A percentile compares a stretch with the other conserved stretches of the same genome.
These are phyloP conservation scores for Rhodofomes roseus DNA, from an alignment of 1,284 basidiomycete species.

Conservation along the genomic window DNA sequence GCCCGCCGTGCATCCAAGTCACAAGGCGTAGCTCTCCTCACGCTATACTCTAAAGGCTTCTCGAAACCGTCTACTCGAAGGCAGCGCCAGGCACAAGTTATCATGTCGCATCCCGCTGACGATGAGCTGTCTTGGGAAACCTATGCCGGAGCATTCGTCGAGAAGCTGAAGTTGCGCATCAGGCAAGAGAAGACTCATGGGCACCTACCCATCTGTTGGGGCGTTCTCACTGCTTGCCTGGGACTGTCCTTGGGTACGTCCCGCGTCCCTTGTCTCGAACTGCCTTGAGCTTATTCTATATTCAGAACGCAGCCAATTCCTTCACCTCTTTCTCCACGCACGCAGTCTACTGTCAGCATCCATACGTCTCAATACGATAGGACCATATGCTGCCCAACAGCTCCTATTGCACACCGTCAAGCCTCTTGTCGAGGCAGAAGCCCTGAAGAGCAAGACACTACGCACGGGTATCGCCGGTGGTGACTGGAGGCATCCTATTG, in stretches of 20 bases:
- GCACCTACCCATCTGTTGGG: conserved; percentile 91
- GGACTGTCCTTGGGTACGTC: conserved; percentile 68
- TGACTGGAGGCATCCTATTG: conserved; percentile 10
- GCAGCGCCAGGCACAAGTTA: conserved; percentile 9
- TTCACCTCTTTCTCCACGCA: conserved; percentile 92
- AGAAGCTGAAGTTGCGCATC: conserved; percentile 64
- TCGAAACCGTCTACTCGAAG: conserved; percentile 40
- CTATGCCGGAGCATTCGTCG: conserved; percentile 43
- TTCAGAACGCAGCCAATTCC: conserved; percentile 70
- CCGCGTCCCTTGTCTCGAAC: background rate
- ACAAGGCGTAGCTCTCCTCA: conserved; percentile 92
- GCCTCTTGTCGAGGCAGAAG: conserved; percentile 58
- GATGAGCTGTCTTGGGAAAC: conserved; percentile 4
- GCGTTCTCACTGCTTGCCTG: conserved; percentile 75
- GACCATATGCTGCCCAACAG: conserved; percentile 92
- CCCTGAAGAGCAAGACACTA: conserved; percentile 39
- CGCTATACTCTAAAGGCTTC: conserved; percentile 84
- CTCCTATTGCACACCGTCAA: conserved; percentile 74
- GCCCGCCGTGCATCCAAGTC: conserved; percentile 83
- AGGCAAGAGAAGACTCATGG: conserved; percentile 67
- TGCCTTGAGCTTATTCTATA: background rate
- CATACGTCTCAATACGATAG: conserved; percentile 87
- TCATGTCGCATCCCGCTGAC: conserved; percentile 16
- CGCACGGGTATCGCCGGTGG: conserved; percentile 35
- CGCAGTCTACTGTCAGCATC: conserved; percentile 87